Evolutionary conservation across 2,329 filamentous ascomycete genomes (phyloP).

Genomic region (Paecilomyces variotii): DNA sequence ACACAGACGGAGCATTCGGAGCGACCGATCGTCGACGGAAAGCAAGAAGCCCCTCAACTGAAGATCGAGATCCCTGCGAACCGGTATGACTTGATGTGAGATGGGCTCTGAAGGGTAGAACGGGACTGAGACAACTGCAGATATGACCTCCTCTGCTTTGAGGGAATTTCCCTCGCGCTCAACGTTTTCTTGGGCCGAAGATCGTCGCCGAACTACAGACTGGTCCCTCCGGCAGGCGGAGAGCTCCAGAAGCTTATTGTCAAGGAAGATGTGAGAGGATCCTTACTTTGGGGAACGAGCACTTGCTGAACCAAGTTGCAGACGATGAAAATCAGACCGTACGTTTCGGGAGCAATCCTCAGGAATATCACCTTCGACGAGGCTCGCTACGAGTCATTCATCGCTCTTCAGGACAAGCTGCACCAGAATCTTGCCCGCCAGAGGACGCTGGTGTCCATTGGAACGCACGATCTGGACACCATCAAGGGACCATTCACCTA

Average conservation of each 20-base stretch:
- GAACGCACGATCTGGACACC: slow-evolving; percentile 92
- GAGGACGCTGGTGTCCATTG: slow-evolving; percentile 89
- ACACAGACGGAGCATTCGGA: slow-evolving; percentile 61
- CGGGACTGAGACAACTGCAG: slow-evolving; percentile 25
- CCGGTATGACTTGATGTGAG: slow-evolving; percentile 49
- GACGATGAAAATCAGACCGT: slow-evolving; percentile 73
- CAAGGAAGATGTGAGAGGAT: slow-evolving; percentile 49
- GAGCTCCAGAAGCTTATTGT: slow-evolving; percentile 76
- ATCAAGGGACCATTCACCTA: slow-evolving; percentile 94
- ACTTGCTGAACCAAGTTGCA: slow-evolving; percentile 17
- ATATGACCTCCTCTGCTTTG: slow-evolving; percentile 92
- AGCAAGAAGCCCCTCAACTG: slow-evolving; percentile 81
- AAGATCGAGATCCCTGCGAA: slow-evolving; percentile 99
- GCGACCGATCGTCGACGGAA: slow-evolving; percentile 64
- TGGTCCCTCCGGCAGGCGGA: slow-evolving; percentile 64
- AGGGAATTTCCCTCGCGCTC: slow-evolving; percentile 90
- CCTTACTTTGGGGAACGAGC: slow-evolving; percentile 1
- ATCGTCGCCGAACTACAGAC: slow-evolving; percentile 68
- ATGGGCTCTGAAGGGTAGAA: slow-evolving; percentile 1
- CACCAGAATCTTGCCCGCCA: slow-evolving; percentile 93
- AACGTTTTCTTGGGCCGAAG: slow-evolving; percentile 83
- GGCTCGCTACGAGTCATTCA: slow-evolving; percentile 93
- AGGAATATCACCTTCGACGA: slow-evolving; percentile 87
- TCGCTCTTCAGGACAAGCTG: slow-evolving; percentile 92
- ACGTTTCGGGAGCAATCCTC: slow-evolving; percentile 81